Percentiles rank a stretch among this genome's conserved stretches.
These are phyloP conservation scores for Mycena epipterygia DNA, from an alignment of 768 basidiomycete species.

Conservation along the genomic window DNA sequence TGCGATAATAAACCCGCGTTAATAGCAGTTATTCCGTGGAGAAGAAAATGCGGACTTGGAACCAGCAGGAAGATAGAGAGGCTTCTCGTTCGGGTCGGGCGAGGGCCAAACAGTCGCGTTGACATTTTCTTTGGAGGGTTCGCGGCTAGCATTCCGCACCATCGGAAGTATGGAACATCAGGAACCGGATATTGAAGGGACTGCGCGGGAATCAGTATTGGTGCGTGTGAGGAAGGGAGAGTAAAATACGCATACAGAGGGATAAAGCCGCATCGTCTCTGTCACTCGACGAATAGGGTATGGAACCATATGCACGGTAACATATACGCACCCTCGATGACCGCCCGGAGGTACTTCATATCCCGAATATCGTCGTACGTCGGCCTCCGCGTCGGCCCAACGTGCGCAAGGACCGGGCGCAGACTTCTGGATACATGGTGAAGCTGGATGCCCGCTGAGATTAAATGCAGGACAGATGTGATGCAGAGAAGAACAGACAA, in stretches of 20 bases:
- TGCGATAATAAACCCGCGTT: conserved; percentile 14
- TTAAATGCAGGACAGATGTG: not conserved
- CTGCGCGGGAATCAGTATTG: conserved; percentile 38
- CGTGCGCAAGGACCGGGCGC: conserved; percentile 55
- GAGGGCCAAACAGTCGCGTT: conserved; percentile 44
- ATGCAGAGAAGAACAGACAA: conserved; percentile 31
- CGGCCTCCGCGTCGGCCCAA: conserved; percentile 60
- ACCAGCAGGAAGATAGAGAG: conserved; percentile 52
- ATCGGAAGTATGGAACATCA: not conserved
- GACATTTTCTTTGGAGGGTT: conserved; percentile 50
- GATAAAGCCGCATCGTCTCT: conserved; percentile 68
- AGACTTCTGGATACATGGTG: conserved; percentile 57
- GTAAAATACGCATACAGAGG: conserved; percentile 54
- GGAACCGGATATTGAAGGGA: conserved; percentile 57
- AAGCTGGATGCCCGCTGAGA: not conserved
- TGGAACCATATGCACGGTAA: not conserved
- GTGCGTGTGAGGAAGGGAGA: not conserved
- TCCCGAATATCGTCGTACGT: conserved; percentile 68
- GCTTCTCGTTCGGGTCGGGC: conserved; percentile 43
- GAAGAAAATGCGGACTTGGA: conserved; percentile 40
- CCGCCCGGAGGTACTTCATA: conserved; percentile 72
- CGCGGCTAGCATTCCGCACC: not conserved
- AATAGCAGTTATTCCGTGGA: not conserved
- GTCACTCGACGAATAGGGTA: not conserved
- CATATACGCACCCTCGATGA: conserved; percentile 63